Percentiles rank a stretch among this genome's conserved stretches.
These are phyloP conservation scores for Podosphaera fusca DNA, from an alignment of 2,329 filamentous ascomycete species.

Conservation along the genomic window DNA sequence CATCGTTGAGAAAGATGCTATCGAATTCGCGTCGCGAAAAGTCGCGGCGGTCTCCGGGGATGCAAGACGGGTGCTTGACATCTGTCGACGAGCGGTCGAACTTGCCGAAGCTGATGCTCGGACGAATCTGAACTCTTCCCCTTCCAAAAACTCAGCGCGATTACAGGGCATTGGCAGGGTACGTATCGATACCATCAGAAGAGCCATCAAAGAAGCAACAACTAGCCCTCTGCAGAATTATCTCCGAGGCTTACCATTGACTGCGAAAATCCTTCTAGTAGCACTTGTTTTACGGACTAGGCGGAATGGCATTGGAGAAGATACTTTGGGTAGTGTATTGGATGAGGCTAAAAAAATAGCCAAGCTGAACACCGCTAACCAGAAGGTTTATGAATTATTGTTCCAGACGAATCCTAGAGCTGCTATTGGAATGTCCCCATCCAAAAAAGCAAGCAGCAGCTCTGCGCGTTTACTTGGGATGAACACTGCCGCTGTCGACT, in stretches of 20 bases:
- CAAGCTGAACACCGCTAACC: conserved; percentile 31
- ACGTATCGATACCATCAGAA: conserved; percentile 80
- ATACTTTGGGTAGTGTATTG: conserved; percentile 67
- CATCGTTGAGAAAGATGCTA: conserved; percentile 76
- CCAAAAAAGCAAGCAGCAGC: background rate
- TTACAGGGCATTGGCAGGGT: conserved; percentile 29
- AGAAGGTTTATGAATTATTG: conserved; percentile 36
- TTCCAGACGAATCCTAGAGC: conserved; percentile 5
- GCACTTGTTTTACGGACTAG: conserved; percentile 59
- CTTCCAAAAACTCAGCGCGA: conserved; percentile 30
- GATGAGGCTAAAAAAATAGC: conserved; percentile 61
- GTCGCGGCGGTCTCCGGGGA: conserved; percentile 93
- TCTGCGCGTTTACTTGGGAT: conserved; percentile 32
- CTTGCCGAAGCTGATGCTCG: conserved; percentile 56
- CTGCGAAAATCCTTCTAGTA: conserved; percentile 65
- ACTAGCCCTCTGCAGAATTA: conserved; percentile 81
- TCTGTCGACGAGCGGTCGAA: conserved; percentile 85
- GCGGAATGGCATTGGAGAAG: conserved; percentile 67
- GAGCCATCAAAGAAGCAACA: conserved; percentile 86
- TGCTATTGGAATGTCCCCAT: background rate
- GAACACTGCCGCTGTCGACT: conserved; percentile 52
- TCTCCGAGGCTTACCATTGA: conserved; percentile 57
- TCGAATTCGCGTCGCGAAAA: conserved; percentile 91
- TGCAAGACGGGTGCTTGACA: conserved; percentile 75
- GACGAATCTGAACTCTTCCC: conserved; percentile 26